Conservation (phyloP, 352 stramenopile genomes). For the Phytopythium litorale region DNA sequence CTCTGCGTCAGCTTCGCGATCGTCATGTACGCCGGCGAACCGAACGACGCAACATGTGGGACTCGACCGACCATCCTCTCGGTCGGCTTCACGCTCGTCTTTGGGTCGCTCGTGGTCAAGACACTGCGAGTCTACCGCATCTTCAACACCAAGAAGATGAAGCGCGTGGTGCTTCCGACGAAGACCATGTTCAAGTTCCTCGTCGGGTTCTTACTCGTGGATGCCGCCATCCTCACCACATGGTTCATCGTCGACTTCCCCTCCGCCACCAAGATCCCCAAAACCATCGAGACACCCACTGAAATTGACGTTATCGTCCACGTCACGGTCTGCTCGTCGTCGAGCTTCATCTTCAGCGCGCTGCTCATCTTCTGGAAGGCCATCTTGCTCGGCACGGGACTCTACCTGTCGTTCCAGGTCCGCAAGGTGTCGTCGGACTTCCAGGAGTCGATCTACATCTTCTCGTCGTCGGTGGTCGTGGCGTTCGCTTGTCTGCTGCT, state of each 20-base stretch:
- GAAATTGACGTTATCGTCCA: neutral
- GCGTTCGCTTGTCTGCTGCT: constrained; percentile 15
- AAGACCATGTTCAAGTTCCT: constrained; percentile 16
- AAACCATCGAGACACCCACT: neutral
- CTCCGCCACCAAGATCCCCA: constrained; percentile 10
- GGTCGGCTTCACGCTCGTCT: constrained; percentile 22
- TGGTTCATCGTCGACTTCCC: constrained; percentile 11
- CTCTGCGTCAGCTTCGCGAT: constrained; percentile 22
- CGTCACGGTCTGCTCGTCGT: constrained; percentile 10
- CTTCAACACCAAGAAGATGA: constrained; percentile 14
- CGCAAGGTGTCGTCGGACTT: constrained; percentile 27
- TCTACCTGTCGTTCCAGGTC: constrained; percentile 25
- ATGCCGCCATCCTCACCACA: constrained; percentile 7
- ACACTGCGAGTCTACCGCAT: constrained; percentile 24
- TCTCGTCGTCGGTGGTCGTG: constrained; percentile 18
- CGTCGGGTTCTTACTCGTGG: constrained; percentile 8
- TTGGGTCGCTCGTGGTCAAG: constrained; percentile 22
- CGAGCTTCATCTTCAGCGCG: constrained; percentile 16
- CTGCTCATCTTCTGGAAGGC: constrained; percentile 24
- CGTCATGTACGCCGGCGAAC: constrained; percentile 23
- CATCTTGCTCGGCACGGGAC: constrained; percentile 15
- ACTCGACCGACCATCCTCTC: constrained; percentile 13
- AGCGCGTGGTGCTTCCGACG: constrained; percentile 12
- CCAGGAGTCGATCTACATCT: constrained; percentile 29
- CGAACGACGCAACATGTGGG: constrained; percentile 17